These are phyloP conservation scores for Globisporangium mamillatum DNA, from an alignment of 352 stramenopile genomes.

Conservation along the genomic window DNA sequence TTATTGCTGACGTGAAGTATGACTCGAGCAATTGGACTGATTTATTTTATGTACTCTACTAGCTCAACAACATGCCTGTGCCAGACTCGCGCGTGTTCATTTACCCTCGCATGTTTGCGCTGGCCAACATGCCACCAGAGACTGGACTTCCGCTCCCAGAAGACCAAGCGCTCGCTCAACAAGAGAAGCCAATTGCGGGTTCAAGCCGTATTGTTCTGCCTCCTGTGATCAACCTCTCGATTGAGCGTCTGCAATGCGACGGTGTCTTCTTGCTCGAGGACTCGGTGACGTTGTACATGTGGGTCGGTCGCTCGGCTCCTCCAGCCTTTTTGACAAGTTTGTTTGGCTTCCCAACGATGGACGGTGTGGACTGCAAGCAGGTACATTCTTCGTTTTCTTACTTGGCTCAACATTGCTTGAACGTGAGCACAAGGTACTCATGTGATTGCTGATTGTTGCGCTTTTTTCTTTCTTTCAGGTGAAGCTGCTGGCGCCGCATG, in stretches of 20 bases:
- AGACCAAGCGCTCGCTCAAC: conserved; percentile 26
- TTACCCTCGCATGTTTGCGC: conserved; percentile 96
- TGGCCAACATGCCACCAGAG: conserved; percentile 90
- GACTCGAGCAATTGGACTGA: neutral
- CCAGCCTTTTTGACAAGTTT: conserved; percentile 87
- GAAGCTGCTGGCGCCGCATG: conserved; percentile 77
- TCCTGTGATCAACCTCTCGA: conserved; percentile 92
- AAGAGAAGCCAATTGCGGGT: conserved; percentile 56
- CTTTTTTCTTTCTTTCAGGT: conserved; percentile 31
- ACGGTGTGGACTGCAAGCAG: conserved; percentile 91
- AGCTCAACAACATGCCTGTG: conserved; percentile 94
- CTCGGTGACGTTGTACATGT: conserved; percentile 94
- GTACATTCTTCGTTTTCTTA: conserved; percentile 22
- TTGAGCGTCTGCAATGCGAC: conserved; percentile 91
- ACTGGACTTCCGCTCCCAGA: conserved; percentile 75
- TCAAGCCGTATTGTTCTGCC: conserved; percentile 84
- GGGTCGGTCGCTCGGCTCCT: conserved; percentile 92
- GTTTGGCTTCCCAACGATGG: conserved; percentile 93
- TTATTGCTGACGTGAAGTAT: neutral
- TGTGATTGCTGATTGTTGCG: neutral
- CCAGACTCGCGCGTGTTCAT: conserved; percentile 91
- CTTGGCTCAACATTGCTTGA: no score
- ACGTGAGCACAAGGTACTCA: neutral
- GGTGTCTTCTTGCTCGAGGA: conserved; percentile 98
- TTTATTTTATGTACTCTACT: conserved; percentile 10